Evolutionary conservation across 2,329 filamentous ascomycete species (phyloP), one percentile per base, ranked within the genome.

Genomic region (Claviceps sp.): DNA sequence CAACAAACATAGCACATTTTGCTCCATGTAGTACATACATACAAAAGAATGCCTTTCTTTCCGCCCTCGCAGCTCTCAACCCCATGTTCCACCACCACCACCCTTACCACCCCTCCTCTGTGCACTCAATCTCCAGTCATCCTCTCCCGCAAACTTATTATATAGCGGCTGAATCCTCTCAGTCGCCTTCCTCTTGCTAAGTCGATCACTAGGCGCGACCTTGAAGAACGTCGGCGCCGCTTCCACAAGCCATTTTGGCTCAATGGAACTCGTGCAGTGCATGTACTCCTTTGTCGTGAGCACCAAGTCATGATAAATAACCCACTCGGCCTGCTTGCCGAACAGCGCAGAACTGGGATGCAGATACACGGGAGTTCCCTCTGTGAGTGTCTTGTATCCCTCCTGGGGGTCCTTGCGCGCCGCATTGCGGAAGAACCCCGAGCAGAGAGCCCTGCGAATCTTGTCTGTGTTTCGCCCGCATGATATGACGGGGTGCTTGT

Each of bases 211-310:
- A 0, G 87, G 83, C 18, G 93, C 91, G 4, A 97, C 89, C 77
- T 95, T 95, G 81, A 97, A 98, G 73, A 97, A 98, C 0, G 89
- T 96, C 9, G 94, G 93, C n/a, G 94, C 93, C 13, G 90, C 91
- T 62, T 96, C 90, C 1, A 97, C 89, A 22, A 98, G 78, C 82
- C 82, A 85, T 63, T 95, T 95, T 8, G 93, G 91, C 70, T 98
- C 93, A 61, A 98, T 97, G 4, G 80, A 79, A 3, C 89, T 95
- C 14, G 89, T 93, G 64, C 81, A 87, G 63, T 95, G 90, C 93
- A 98, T 97, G 69, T 97, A 98, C 71, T 98, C 93, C 71, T 95
- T 91, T 24, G 87, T 94, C 24, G 93, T 98, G 60, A 97, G 77
- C 7, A 97, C 88, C 20, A 98, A 74, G 50, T 82, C 84, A 63